Percentiles rank a stretch among this genome's conserved stretches.
Evolutionary conservation across 495 filamentous ascomycete species (phyloP).

Genomic region (Friedmanniomyces simplex): DNA sequence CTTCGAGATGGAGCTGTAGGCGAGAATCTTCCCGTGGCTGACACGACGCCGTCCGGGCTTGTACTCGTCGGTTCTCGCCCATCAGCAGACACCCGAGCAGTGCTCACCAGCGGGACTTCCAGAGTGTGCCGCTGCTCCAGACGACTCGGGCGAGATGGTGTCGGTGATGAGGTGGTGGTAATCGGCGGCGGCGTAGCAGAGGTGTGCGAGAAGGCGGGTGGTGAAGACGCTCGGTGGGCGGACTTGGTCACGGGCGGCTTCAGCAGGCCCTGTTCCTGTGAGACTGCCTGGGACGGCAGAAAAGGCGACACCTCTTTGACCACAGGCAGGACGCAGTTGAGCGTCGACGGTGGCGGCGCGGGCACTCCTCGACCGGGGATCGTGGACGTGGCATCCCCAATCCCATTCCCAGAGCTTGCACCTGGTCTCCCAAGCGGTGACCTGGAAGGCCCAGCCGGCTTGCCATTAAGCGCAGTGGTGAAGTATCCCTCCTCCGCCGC

Average conservation of each 20-base stretch:
- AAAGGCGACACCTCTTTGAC: conserved; percentile 2
- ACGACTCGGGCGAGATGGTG: conserved; percentile 29
- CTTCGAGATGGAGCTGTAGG: conserved; percentile 54
- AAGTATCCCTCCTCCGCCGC: conserved; percentile 15
- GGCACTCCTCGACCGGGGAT: neutral
- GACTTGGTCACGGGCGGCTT: conserved; percentile 3
- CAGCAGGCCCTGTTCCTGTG: neutral
- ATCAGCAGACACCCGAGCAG: conserved; percentile 46
- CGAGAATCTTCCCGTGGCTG: conserved; percentile 73
- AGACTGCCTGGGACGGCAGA: neutral
- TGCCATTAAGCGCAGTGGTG: conserved; percentile 5
- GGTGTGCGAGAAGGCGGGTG: conserved; percentile 47
- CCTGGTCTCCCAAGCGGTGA: neutral
- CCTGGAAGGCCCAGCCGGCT: neutral
- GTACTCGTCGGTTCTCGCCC: conserved; percentile 7
- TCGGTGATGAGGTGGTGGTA: conserved; percentile 31
- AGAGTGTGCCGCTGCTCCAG: conserved; percentile 81
- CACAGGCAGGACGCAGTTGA: neutral
- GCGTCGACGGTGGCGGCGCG: neutral
- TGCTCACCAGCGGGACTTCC: conserved; percentile 64
- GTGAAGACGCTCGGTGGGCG: conserved; percentile 62
- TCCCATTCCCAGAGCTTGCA: neutral
- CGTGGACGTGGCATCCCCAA: neutral
- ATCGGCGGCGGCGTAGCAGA: conserved; percentile 34
- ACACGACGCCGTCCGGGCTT: conserved; percentile 50